A percentile compares a stretch with the other conserved stretches of the same genome.
phyloP scores from a whole-genome alignment of 2,329 filamentous ascomycete species.

The Nemania diffusa region DNA sequence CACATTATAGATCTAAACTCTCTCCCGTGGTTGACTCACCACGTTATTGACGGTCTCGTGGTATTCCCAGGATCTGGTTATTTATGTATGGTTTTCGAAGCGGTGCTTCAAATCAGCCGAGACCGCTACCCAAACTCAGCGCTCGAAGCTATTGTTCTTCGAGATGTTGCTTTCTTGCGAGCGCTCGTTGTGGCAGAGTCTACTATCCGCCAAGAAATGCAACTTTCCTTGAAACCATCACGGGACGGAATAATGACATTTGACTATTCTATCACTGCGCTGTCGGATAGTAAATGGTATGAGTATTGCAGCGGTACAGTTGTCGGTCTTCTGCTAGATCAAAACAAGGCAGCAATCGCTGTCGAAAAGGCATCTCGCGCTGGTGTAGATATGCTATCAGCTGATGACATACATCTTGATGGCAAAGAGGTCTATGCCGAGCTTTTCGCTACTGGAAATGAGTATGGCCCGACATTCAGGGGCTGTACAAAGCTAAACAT shows the following conservation, averaged over 20 bases:
- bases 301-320: too few species aligned
- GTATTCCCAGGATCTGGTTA: constrained; percentile 36
- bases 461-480: constrained; percentile 27
- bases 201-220: too few species aligned
- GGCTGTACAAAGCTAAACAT: constrained; percentile 1
- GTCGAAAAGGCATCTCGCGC: too few species aligned
- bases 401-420: too few species aligned
- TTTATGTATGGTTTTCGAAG: constrained; percentile 34
- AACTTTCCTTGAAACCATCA: too few species aligned
- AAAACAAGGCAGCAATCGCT: too few species aligned
- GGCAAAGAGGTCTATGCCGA: constrained; percentile 24
- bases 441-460: constrained; percentile 19
- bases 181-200: constrained; percentile 30
- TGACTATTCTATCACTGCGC: too few species aligned
- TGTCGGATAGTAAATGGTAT: too few species aligned
- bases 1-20: constrained; percentile 14
- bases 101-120: constrained; percentile 17
- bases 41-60: constrained; percentile 24
- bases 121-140: constrained; percentile 13
- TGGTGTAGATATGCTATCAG: too few species aligned
- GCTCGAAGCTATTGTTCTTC: constrained; percentile 11
- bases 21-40: constrained; percentile 33
- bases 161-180: constrained; percentile 29
- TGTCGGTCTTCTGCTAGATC: too few species aligned
- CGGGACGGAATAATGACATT: too few species aligned